These are phyloP conservation scores for Neonectria ditissima DNA, from an alignment of 2,329 filamentous ascomycete genomes.

Conservation along the genomic window DNA sequence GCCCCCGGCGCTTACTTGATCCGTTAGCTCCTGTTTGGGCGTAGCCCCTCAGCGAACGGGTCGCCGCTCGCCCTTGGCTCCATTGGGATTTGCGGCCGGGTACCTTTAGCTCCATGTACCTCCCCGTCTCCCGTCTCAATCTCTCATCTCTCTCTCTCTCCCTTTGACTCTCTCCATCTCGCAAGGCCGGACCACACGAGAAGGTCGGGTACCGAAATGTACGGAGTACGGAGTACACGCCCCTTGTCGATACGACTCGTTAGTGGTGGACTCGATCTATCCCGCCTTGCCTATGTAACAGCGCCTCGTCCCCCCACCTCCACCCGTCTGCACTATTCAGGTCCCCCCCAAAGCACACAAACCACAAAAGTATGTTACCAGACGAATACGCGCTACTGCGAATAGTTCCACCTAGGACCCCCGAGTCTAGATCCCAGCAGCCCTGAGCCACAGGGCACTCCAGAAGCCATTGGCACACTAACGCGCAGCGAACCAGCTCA, in stretches of 20 bases:
- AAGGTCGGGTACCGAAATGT: not conserved
- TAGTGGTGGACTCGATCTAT: not conserved
- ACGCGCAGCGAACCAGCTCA: not conserved
- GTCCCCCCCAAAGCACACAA: too few relatives aligned
- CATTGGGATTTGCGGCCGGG: constrained; percentile 26
- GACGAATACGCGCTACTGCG: too few relatives aligned
- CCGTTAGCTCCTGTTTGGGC: not conserved
- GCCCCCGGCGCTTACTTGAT: constrained; percentile 11
- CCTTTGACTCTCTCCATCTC: not conserved
- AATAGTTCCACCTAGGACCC: not conserved
- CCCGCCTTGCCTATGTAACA: not conserved
- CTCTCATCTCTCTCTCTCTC: not conserved
- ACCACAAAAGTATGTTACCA: too few relatives aligned
- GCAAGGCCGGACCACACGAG: constrained; percentile 10
- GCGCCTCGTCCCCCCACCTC: too few relatives aligned
- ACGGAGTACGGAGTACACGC: too few relatives aligned
- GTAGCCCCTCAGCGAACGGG: constrained; percentile 1
- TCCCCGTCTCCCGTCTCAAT: not conserved
- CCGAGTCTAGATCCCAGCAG: not conserved
- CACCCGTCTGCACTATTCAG: not conserved
- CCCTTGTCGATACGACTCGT: not conserved
- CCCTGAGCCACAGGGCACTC: not conserved
- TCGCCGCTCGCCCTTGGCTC: constrained; percentile 18
- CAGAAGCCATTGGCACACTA: not conserved
- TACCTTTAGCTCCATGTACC: constrained; percentile 21